Evolutionary conservation across 805 yeast species (phyloP).

Genomic region (Monosporozyma solicola): DNA sequence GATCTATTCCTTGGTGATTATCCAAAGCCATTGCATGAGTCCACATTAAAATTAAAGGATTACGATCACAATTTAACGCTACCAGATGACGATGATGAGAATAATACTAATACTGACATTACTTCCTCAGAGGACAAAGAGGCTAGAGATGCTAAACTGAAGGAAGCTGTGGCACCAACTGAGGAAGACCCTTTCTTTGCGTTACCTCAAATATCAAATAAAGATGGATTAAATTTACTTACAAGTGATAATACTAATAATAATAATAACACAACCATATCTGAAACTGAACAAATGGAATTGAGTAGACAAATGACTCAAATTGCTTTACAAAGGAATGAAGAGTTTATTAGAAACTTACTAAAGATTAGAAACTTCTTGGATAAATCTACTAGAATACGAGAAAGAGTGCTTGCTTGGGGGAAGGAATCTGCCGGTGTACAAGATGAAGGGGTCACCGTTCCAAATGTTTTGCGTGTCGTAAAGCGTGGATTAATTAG

Average conservation of each 20-base stretch:
- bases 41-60: conserved; percentile 52
- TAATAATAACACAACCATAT: not conserved
- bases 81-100: conserved; percentile 19
- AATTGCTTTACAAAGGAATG: conserved; percentile 71
- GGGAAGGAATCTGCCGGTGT: conserved; percentile 74
- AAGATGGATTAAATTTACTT: conserved; percentile 9
- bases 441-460: conserved; percentile 37
- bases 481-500: conserved; percentile 31
- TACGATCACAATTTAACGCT: conserved; percentile 54
- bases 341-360: conserved; percentile 78
- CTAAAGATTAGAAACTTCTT: conserved; percentile 66
- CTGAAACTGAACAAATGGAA: conserved; percentile 45
- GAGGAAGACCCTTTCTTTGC: conserved; percentile 55
- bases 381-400: conserved; percentile 67
- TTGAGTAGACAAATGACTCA: conserved; percentile 65
- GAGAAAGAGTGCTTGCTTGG: conserved; percentile 68
- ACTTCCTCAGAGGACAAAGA: conserved; percentile 4
- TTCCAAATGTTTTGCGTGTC: conserved; percentile 29
- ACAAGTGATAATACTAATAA: conserved; percentile 2
- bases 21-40: conserved; percentile 56
- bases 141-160: conserved; percentile 11
- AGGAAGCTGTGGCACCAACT: conserved; percentile 4
- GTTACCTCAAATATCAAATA: conserved; percentile 35
- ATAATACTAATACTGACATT: conserved; percentile 3
- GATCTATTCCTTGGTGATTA: conserved; percentile 84